Percentiles rank a stretch among this genome's conserved stretches.
Evolutionary conservation across 768 basidiomycete species (phyloP).

Genomic region (Scleroderma citrinum): DNA sequence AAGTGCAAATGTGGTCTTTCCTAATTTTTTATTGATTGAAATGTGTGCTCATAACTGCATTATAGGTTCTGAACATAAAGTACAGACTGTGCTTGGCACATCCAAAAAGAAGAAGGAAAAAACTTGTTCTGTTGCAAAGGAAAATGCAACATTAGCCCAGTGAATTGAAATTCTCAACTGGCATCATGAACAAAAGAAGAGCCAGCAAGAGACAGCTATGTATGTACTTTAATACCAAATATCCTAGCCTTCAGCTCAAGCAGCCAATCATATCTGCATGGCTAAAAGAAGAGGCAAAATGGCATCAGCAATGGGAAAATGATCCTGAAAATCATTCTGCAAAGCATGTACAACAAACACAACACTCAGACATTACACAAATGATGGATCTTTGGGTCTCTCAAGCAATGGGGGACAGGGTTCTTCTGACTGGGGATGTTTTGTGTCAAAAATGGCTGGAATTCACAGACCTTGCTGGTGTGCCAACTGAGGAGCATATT

Average conservation of each 20-base stretch:
- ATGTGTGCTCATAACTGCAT: background rate
- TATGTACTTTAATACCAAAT: constrained; percentile 25
- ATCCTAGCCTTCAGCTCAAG: constrained; percentile 29
- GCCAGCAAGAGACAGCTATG: constrained; percentile 27
- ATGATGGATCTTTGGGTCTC: constrained; percentile 34
- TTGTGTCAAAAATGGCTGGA: constrained; percentile 5
- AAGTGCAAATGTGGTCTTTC: constrained; percentile 1
- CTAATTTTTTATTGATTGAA: background rate
- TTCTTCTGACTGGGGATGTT: constrained; percentile 29
- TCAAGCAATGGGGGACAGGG: constrained; percentile 31
- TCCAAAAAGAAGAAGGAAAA: background rate
- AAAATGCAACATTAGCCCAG: constrained; percentile 29
- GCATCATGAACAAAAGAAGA: constrained; percentile 27
- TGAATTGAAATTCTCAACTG: constrained; percentile 33
- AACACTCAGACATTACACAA: constrained; percentile 30
- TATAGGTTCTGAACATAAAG: constrained; percentile 1
- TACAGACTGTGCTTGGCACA: background rate
- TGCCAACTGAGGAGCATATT: constrained; percentile 30
- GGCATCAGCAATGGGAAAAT: background rate
- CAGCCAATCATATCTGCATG: constrained; percentile 28
- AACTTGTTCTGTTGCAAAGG: background rate
- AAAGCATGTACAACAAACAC: constrained; percentile 14
- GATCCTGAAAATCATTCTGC: background rate
- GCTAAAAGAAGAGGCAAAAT: constrained; percentile 20
- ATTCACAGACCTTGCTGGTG: constrained; percentile 10